Evolutionary conservation across 1,284 basidiomycete species (phyloP).

Genomic region (Rhodotorula sp.): DNA sequence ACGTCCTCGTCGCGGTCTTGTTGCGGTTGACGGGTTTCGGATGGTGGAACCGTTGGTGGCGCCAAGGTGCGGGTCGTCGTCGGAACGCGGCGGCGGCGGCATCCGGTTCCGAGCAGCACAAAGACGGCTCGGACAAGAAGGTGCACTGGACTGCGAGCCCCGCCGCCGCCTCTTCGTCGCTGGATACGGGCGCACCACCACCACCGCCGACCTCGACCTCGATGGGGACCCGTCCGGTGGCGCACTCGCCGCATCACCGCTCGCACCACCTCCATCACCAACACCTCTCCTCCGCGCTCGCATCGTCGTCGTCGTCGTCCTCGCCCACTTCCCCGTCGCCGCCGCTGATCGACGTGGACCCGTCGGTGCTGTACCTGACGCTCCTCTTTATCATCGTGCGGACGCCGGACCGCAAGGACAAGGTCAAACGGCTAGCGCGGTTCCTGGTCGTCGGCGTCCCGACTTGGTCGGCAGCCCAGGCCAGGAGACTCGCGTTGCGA

Average conservation of each 20-base stretch:
- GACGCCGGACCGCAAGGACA: conserved; percentile 24
- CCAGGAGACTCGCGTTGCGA: conserved; percentile 2
- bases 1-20: conserved; percentile 15
- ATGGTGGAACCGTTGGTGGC: background rate
- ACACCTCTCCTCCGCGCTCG: background rate
- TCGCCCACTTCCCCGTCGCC: background rate
- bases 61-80: background rate
- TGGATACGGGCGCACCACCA: conserved; percentile 1
- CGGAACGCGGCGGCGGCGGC: background rate
- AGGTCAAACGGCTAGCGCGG: conserved; percentile 7
- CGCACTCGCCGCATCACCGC: background rate
- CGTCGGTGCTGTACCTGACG: conserved; percentile 18
- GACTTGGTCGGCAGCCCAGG: background rate
- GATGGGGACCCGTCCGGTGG: background rate
- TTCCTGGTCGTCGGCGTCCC: conserved; percentile 2
- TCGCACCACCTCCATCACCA: background rate
- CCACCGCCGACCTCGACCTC: background rate
- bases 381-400: conserved; percentile 28
- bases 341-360: conserved; percentile 20
- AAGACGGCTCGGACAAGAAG: conserved; percentile 1
- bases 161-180: background rate
- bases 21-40: conserved; percentile 20
- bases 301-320: background rate
- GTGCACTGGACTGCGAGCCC: conserved; percentile 20
- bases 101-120: too few relatives aligned